phyloP scores from a whole-genome alignment of 306 rosid genomes.

The Echinosophora koreensis region DNA sequence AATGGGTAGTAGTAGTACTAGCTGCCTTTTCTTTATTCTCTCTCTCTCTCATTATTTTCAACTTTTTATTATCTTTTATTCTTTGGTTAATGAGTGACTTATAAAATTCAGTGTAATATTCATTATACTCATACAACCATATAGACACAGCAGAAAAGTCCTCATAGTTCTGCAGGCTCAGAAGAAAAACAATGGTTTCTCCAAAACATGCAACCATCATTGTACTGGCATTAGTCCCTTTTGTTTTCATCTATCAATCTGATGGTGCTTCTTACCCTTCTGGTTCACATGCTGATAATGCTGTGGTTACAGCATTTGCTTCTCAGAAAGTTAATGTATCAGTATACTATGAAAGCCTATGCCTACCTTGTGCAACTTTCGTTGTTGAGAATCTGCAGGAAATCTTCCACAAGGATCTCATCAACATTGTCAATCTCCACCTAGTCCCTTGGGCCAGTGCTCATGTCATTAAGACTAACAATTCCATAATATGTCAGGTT shows the following conservation, averaged over 20 bases:
- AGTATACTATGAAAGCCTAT: slow-evolving; percentile 58
- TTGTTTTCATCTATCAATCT: slow-evolving; percentile 42
- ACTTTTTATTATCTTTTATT: not conserved
- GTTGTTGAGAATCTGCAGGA: slow-evolving; percentile 51
- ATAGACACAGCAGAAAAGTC: slow-evolving; percentile 8
- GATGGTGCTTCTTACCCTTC: slow-evolving; percentile 35
- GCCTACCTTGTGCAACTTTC: slow-evolving; percentile 54
- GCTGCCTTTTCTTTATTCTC: not conserved
- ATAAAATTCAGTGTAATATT: slow-evolving; percentile 15
- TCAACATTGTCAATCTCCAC: slow-evolving; percentile 58
- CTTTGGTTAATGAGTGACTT: not conserved
- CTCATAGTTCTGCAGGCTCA: slow-evolving; percentile 19
- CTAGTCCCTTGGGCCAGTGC: slow-evolving; percentile 62
- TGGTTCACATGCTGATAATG: slow-evolving; percentile 6
- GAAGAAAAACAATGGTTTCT: slow-evolving; percentile 43
- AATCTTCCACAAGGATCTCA: slow-evolving; percentile 55
- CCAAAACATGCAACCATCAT: slow-evolving; percentile 12
- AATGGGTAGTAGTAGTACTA: not conserved
- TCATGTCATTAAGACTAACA: slow-evolving; percentile 40
- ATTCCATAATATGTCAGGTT: slow-evolving; percentile 61
- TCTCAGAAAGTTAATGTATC: slow-evolving; percentile 59
- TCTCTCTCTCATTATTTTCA: not conserved
- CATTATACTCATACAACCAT: not conserved
- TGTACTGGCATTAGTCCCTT: slow-evolving; percentile 21
- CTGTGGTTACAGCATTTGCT: slow-evolving; percentile 1